Evolutionary conservation across 768 basidiomycete genomes (phyloP).

Genomic region (Kwoniella sp.): DNA sequence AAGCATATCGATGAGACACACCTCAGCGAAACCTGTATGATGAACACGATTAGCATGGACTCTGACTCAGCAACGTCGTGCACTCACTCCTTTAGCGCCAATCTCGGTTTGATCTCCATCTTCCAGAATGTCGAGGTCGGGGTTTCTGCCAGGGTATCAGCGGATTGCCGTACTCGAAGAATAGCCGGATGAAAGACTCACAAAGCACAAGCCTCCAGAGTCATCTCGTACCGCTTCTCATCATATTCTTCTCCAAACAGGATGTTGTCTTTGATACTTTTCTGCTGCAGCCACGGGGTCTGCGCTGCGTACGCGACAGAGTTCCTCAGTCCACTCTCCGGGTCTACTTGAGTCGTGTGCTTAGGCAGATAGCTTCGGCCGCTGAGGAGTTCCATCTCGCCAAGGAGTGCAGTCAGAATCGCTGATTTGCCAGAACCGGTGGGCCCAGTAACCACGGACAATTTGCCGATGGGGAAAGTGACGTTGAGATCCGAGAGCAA

Average conservation of each 20-base stretch:
- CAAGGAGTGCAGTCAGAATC: slow-evolving; percentile 62
- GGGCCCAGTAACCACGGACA: slow-evolving; percentile 71
- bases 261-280: slow-evolving; percentile 56
- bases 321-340: slow-evolving; percentile 53
- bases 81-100: slow-evolving; percentile 46
- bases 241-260: slow-evolving; percentile 54
- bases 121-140: slow-evolving; percentile 58
- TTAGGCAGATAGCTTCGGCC: slow-evolving; percentile 70
- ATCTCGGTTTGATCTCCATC: slow-evolving; percentile 59
- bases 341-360: slow-evolving; percentile 60
- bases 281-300: slow-evolving; percentile 59
- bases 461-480: slow-evolving; percentile 70
- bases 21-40: slow-evolving; percentile 30
- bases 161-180: neutral
- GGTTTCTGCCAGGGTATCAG: slow-evolving; percentile 20
- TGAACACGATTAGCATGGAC: neutral
- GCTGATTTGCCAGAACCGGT: slow-evolving; percentile 85
- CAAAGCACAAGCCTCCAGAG: slow-evolving; percentile 51
- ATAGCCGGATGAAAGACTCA: slow-evolving; percentile 10
- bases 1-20: slow-evolving; percentile 2
- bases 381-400: slow-evolving; percentile 56
- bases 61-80: neutral
- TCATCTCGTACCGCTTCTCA: slow-evolving; percentile 45
- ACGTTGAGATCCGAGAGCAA: slow-evolving; percentile 70
- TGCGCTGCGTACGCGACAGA: slow-evolving; percentile 74